Evolutionary conservation across 257 asterid genomes (phyloP).

Genomic region (Solanum paucissectum): DNA sequence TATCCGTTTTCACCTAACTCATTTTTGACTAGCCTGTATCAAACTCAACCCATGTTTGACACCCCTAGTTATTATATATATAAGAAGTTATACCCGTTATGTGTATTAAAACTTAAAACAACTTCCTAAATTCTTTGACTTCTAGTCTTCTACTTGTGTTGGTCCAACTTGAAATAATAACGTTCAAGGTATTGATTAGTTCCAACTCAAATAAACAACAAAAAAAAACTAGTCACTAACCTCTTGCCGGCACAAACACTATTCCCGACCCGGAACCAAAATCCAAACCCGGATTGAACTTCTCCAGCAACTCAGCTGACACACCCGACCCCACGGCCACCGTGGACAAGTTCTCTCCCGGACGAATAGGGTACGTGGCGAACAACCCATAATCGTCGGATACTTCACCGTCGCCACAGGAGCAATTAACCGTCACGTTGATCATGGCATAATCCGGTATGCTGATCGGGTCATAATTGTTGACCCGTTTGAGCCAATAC

Average conservation of each 20-base stretch:
- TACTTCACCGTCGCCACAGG: constrained; percentile 54
- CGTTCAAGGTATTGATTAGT: background rate
- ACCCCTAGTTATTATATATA: background rate
- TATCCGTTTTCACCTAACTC: background rate
- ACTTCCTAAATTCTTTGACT: background rate
- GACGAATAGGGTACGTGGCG: constrained; percentile 40
- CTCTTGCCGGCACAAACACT: constrained; percentile 67
- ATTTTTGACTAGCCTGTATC: background rate
- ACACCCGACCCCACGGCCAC: constrained; percentile 34
- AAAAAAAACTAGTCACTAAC: constrained; percentile 15
- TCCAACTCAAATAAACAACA: background rate
- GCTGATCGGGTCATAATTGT: constrained; percentile 34
- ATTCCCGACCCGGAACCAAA: constrained; percentile 44
- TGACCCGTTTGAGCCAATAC: constrained; percentile 59
- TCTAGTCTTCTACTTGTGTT: background rate
- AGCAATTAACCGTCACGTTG: constrained; percentile 71
- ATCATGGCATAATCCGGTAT: constrained; percentile 37
- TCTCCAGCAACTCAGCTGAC: constrained; percentile 28
- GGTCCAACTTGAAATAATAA: background rate
- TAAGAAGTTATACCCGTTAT: background rate
- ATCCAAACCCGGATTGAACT: constrained; percentile 35
- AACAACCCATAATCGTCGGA: constrained; percentile 60
- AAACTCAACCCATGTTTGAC: background rate
- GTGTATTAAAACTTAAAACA: no score
- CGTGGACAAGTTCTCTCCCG: constrained; percentile 34